A percentile compares a stretch with the other conserved stretches of the same genome.
Conservation (phyloP, 1,139 yeast species). For the Geotrichum bryndzae region DNA sequence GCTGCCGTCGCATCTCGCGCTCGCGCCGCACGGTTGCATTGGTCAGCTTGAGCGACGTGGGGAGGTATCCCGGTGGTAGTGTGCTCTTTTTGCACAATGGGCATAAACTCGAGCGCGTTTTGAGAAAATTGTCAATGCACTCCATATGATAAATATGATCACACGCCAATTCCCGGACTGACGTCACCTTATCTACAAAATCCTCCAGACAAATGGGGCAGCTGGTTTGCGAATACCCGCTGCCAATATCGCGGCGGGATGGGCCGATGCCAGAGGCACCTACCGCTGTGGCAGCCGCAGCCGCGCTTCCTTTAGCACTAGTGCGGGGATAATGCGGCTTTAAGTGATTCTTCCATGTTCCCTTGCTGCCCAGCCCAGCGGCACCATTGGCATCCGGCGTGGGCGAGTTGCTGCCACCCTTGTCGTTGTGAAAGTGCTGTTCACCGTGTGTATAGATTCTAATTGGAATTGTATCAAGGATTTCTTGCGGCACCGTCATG, state of each 20-base stretch:
- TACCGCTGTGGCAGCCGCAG: not conserved
- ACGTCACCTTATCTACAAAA: slow-evolving; percentile 21
- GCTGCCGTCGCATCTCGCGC: slow-evolving; percentile 21
- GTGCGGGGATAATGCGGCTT: not conserved
- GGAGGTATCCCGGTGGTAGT: slow-evolving; percentile 27
- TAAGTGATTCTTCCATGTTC: not conserved
- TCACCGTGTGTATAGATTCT: slow-evolving; percentile 20
- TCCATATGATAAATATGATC: slow-evolving; percentile 27
- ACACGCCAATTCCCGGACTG: slow-evolving; percentile 28
- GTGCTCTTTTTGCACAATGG: slow-evolving; percentile 28
- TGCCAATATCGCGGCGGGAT: not conserved
- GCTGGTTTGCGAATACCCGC: slow-evolving; percentile 24
- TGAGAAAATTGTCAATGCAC: slow-evolving; percentile 28
- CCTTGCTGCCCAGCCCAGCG: not conserved
- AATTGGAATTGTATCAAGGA: slow-evolving; percentile 25
- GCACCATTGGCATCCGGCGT: not conserved
- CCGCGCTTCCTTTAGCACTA: not conserved
- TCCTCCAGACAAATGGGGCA: slow-evolving; percentile 31
- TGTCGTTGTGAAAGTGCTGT: slow-evolving; percentile 11
- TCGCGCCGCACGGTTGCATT: slow-evolving; percentile 29
- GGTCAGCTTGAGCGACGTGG: slow-evolving; percentile 24
- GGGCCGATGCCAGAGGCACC: not conserved
- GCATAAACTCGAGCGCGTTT: slow-evolving; percentile 26
- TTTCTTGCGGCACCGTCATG: slow-evolving; percentile 25
- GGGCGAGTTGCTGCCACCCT: not conserved